Percentiles rank a stretch among this genome's conserved stretches.
These are phyloP conservation scores for Manihot esculenta DNA, from an alignment of 441 rosid species.

Conservation along the genomic window DNA sequence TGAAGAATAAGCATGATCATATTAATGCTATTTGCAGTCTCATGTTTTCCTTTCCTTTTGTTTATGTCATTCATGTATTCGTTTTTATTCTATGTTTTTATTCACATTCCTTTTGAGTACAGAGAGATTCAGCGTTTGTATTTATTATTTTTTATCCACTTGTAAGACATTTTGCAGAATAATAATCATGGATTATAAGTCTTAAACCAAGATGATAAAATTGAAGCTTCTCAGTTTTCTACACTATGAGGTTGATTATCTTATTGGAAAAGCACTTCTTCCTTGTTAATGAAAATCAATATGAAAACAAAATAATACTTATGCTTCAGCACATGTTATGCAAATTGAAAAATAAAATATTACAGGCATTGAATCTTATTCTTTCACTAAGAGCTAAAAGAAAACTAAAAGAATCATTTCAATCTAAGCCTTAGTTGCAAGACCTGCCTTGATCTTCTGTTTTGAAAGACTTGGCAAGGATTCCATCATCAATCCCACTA, in stretches of 20 bases:
- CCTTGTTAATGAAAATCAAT: not conserved
- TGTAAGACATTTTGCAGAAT: not conserved
- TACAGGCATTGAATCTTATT: slow-evolving; percentile 3
- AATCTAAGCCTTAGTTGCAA: slow-evolving; percentile 1
- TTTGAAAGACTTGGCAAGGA: slow-evolving; percentile 20
- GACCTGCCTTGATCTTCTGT: slow-evolving; percentile 29
- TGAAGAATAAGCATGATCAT: not conserved
- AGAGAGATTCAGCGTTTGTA: not conserved
- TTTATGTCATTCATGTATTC: not conserved
- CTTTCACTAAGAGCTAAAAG: not conserved
- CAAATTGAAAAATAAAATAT: not conserved
- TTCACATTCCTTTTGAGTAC: not conserved
- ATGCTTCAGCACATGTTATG: not conserved
- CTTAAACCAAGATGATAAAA: not conserved
- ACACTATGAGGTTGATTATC: not conserved
- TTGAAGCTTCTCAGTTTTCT: not conserved
- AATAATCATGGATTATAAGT: not conserved
- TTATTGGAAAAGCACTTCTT: not conserved
- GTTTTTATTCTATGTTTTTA: not conserved
- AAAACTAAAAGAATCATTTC: too few species aligned
- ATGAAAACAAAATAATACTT: not conserved
- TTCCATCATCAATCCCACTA: slow-evolving; percentile 18
- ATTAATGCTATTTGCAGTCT: not conserved
- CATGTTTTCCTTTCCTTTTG: accelerated
- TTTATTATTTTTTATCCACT: not conserved